Percentiles rank a stretch among this genome's conserved stretches.
These are phyloP conservation scores for Pseudogymnoascus pannorum DNA, from an alignment of 2,329 filamentous ascomycete species.

Conservation along the genomic window DNA sequence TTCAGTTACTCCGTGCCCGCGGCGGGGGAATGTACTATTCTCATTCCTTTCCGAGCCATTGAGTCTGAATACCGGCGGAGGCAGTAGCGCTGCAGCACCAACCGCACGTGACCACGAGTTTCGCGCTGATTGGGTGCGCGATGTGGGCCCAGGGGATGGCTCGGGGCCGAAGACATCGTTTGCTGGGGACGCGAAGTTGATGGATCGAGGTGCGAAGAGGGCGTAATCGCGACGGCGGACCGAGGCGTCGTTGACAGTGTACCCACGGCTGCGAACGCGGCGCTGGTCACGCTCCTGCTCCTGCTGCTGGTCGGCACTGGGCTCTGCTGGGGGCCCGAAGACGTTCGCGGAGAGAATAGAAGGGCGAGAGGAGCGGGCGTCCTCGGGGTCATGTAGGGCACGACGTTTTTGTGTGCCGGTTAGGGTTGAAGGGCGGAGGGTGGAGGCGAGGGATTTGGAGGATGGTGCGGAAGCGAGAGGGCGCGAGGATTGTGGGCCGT, in stretches of 20 bases:
- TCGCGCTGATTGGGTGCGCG: neutral
- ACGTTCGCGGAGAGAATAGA: constrained; percentile 27
- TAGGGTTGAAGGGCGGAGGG: constrained; percentile 22
- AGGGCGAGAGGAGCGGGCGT: constrained; percentile 23
- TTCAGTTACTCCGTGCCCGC: neutral
- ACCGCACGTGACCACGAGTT: neutral
- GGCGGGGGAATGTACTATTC: neutral
- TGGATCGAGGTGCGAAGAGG: neutral
- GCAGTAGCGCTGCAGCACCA: neutral
- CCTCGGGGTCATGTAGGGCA: constrained; percentile 23
- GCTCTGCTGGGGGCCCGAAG: constrained; percentile 20
- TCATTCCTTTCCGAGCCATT: neutral
- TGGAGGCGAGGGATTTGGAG: constrained; percentile 21
- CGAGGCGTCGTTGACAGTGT: constrained; percentile 14
- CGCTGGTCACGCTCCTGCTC: constrained; percentile 15
- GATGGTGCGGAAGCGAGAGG: constrained; percentile 10
- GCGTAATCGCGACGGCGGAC: neutral
- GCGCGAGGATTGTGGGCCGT: constrained; percentile 53
- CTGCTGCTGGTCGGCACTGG: neutral
- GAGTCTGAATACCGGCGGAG: neutral
- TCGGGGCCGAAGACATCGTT: neutral
- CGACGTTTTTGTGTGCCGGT: constrained; percentile 27
- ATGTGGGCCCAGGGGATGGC: neutral
- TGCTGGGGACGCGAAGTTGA: neutral
- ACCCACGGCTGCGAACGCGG: constrained; percentile 27